A percentile compares a stretch with the other conserved stretches of the same genome.
Conservation (phyloP, 768 basidiomycete species). For the Leccinum rimulosum region DNA sequence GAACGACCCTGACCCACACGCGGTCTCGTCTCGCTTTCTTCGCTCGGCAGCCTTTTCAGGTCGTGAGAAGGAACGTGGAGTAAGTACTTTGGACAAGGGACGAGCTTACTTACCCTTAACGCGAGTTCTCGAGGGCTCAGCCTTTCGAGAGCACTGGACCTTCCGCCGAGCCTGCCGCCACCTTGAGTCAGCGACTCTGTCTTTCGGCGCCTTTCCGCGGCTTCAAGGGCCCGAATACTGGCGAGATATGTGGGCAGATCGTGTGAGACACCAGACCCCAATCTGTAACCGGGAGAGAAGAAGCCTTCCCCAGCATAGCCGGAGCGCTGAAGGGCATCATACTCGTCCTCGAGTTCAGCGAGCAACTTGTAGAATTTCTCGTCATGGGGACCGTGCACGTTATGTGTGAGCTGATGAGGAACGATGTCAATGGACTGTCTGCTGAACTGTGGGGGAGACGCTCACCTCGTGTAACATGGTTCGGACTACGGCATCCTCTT, state of each 20-base stretch:
- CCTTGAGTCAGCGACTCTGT: slow-evolving; percentile 43
- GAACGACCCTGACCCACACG: slow-evolving; percentile 61
- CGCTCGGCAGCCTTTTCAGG: slow-evolving; percentile 78
- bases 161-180: slow-evolving; percentile 63
- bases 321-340: slow-evolving; percentile 68
- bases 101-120: slow-evolving; percentile 43
- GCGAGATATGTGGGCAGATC: slow-evolving; percentile 66
- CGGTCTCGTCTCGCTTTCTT: slow-evolving; percentile 67
- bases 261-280: slow-evolving; percentile 69
- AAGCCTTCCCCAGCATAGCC: slow-evolving; percentile 95
- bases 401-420: slow-evolving; percentile 71
- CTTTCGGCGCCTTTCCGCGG: slow-evolving; percentile 71
- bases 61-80: slow-evolving; percentile 2
- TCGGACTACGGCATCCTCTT: slow-evolving; percentile 70
- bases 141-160: slow-evolving; percentile 34
- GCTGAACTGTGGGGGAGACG: neutral
- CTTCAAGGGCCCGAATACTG: slow-evolving; percentile 65
- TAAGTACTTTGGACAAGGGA: slow-evolving; percentile 35
- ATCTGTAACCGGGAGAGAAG: slow-evolving; percentile 64
- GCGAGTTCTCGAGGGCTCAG: slow-evolving; percentile 70
- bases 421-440: neutral
- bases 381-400: slow-evolving; percentile 87
- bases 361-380: slow-evolving; percentile 78
- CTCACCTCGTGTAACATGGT: slow-evolving; percentile 90
- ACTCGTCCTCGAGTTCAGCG: slow-evolving; percentile 77